A percentile compares a stretch with the other conserved stretches of the same genome.
phyloP scores from a whole-genome alignment of 179 eudicot species.

The Camellia oleifera region DNA sequence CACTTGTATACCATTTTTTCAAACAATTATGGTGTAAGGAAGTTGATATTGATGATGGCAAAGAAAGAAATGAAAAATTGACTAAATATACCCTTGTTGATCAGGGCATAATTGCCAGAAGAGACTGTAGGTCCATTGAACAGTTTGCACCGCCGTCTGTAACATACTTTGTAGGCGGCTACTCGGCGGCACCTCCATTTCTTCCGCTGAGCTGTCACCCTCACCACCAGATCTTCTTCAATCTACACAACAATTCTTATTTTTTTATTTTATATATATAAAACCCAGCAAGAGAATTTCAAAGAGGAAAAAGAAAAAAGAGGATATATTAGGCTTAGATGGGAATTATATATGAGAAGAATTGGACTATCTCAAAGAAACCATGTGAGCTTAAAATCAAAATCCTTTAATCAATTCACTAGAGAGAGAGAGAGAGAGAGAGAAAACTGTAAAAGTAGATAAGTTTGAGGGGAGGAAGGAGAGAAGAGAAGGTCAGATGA shows the following conservation, averaged over 20 bases:
- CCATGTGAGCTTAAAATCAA: slow-evolving; percentile 3
- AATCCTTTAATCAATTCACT: neutral
- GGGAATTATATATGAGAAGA: neutral
- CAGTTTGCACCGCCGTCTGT: slow-evolving; percentile 59
- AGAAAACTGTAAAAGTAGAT: neutral
- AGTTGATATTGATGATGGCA: neutral
- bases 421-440: neutral
- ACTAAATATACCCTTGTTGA: slow-evolving; percentile 54
- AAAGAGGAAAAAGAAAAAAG: neutral
- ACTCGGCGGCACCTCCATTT: slow-evolving; percentile 31
- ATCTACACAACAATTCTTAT: neutral
- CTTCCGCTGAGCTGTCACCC: neutral
- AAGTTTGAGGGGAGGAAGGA: slow-evolving; percentile 2
- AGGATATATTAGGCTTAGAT: neutral
- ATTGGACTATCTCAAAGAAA: neutral
- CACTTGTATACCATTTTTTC: too few species aligned
- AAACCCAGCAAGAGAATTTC: neutral
- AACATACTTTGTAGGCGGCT: slow-evolving; percentile 49
- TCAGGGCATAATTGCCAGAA: slow-evolving; percentile 73
- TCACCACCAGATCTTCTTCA: neutral
- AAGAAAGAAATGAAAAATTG: too few species aligned
- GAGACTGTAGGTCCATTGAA: slow-evolving; percentile 77
- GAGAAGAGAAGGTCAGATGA: neutral
- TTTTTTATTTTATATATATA: neutral
- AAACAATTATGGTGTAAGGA: too few species aligned